Evolutionary conservation across 2,329 filamentous ascomycete species (phyloP).

Genomic region (Meredithiella fracta): DNA sequence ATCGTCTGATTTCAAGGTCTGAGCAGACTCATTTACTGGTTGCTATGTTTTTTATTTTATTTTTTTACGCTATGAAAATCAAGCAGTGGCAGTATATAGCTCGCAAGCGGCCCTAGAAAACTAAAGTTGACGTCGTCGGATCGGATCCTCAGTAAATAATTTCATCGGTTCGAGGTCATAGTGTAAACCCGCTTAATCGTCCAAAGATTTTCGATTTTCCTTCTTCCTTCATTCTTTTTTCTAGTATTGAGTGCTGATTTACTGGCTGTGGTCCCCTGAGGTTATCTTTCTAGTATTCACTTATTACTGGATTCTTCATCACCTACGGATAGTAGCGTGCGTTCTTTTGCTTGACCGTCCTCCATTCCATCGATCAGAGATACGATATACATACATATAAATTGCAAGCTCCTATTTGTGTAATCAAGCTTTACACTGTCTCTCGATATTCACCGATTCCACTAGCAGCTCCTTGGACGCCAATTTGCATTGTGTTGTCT

Average conservation of each 20-base stretch:
- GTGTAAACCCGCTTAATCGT: background rate
- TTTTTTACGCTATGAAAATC: no score
- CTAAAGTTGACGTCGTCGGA: background rate
- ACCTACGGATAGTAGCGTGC: no score
- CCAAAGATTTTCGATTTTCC: background rate
- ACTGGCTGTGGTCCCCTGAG: no score
- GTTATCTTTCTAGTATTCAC: no score
- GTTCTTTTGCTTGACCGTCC: no score
- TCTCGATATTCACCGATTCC: no score
- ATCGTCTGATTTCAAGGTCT: background rate
- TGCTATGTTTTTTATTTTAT: background rate
- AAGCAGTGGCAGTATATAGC: background rate
- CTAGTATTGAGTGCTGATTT: background rate
- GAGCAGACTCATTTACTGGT: background rate
- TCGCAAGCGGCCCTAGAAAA: background rate
- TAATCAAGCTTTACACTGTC: no score
- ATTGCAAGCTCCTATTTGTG: no score
- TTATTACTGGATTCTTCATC: no score
- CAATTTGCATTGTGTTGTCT: background rate
- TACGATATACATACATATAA: no score
- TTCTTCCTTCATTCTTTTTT: background rate
- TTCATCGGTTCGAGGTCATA: background rate
- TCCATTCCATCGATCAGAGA: no score
- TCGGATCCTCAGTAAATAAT: background rate
- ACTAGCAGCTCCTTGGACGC: no score